Conservation (phyloP, 2,329 filamentous ascomycete species). For the Cadophora luteo-olivacea region DNA sequence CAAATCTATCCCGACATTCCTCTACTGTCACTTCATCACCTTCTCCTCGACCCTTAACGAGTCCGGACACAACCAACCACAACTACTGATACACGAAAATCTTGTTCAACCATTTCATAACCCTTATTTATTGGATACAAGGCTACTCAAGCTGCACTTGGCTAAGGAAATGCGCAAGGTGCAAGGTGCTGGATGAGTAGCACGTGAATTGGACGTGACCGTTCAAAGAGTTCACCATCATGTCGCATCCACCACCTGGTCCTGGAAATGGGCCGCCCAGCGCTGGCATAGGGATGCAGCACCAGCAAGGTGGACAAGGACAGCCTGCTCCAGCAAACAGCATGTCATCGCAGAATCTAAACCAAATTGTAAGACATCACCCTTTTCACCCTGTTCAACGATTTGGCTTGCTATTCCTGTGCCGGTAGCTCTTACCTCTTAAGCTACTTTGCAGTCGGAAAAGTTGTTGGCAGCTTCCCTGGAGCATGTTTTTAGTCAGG, state of each 20-base stretch:
- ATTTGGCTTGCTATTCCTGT: neutral
- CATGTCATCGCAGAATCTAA: constrained; percentile 88
- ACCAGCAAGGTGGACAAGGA: constrained; percentile 54
- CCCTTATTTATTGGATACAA: neutral
- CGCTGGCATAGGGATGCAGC: constrained; percentile 52
- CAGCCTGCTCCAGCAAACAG: constrained; percentile 53
- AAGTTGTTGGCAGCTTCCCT: neutral
- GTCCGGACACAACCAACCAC: neutral
- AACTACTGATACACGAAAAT: neutral
- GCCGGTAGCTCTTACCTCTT: neutral
- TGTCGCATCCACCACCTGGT: constrained; percentile 52
- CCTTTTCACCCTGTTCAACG: constrained; percentile 7
- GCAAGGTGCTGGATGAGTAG: constrained; percentile 12
- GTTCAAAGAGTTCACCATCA: constrained; percentile 26
- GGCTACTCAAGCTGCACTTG: neutral
- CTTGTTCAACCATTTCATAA: neutral
- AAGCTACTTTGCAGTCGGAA: too few species aligned
- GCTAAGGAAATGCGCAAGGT: constrained; percentile 14
- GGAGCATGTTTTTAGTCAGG: neutral
- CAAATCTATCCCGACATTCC: neutral
- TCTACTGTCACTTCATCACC: neutral
- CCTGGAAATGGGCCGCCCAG: constrained; percentile 54
- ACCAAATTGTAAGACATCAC: constrained; percentile 83
- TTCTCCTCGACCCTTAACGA: neutral
- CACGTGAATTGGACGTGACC: constrained; percentile 15